Conservation (phyloP, 768 basidiomycete genomes). For the Xerocomellus chrysenteron region DNA sequence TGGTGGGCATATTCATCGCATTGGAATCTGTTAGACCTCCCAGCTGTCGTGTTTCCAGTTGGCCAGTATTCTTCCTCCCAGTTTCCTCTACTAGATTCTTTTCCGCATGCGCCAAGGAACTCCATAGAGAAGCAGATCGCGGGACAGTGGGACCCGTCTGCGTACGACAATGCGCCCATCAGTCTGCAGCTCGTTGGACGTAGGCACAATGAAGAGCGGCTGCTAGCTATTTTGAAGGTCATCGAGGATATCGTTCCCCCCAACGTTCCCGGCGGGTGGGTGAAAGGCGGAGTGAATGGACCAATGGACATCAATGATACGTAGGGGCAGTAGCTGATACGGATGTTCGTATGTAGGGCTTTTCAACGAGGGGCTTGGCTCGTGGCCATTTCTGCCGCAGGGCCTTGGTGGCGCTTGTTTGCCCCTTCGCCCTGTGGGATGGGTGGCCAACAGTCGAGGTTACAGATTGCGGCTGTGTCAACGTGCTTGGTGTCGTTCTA, state of each 20-base stretch:
- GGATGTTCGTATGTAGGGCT: conserved; percentile 1
- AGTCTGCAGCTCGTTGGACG: conserved; percentile 50
- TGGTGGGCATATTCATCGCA: conserved; percentile 53
- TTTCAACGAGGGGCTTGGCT: conserved; percentile 9
- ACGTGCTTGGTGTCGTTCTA: background rate
- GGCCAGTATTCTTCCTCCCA: conserved; percentile 35
- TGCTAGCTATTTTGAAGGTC: conserved; percentile 43
- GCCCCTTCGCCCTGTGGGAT: conserved; percentile 6
- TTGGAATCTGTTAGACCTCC: conserved; percentile 53
- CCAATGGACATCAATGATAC: conserved; percentile 9
- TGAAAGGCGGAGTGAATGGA: conserved; percentile 3
- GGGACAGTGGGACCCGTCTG: conserved; percentile 41
- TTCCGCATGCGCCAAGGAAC: conserved; percentile 33
- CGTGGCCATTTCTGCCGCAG: conserved; percentile 10
- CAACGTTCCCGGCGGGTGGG: conserved; percentile 9
- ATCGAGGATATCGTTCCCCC: conserved; percentile 35
- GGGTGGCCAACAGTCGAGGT: conserved; percentile 6
- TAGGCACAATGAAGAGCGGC: conserved; percentile 49
- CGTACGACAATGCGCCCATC: conserved; percentile 45
- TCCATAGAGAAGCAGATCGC: conserved; percentile 36
- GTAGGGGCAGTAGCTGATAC: background rate
- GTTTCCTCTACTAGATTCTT: conserved; percentile 3
- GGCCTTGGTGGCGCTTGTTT: background rate
- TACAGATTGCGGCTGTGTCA: background rate
- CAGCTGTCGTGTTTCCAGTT: conserved; percentile 48